Evolutionary conservation across 306 rosid species (phyloP), one percentile per base, ranked within the genome.

Genomic region (Cucumis cinereus): DNA sequence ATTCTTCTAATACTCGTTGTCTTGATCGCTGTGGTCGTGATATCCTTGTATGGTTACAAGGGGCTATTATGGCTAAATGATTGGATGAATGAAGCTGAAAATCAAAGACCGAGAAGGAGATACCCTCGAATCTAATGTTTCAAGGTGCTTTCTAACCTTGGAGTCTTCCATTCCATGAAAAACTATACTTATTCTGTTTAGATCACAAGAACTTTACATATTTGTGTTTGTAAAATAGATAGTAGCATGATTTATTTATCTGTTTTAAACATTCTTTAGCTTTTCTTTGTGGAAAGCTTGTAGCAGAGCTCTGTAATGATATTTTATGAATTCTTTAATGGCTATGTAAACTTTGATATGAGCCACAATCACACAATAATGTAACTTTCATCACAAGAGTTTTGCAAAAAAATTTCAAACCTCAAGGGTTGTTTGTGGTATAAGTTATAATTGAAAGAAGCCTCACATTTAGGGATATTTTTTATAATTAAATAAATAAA

Each of bases 21-120:
- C 74, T 54, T 78, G 68, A 58, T 88, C 85, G 84, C 75, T 17
- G 73, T 91, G 76, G 72, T 87, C 66, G 82, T 79, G 12, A 85
- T 86, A 52, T 43, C 85, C 52, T 77, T 77, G 77, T 88, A 80
- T 75, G 93, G 91, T 16, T 88, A 87, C 86, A 86, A 82, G 78
- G 94, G 92, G 71, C 85, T 93, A 16, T 67, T 89, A 63, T 38
- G 85, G 96, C 96, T 93, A 74, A 58, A 70, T 79, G 97, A 91
- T 80, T 86, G 96, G 98, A 93, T 93, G 98, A 88, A 93, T 63
- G 91, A 91, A 86, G 87, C 84, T 30, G 98, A 93, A 17, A 88
- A 79, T 73, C 87, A 68, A 70, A 90, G 93, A 80, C 88, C 77
- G 24, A 81, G 76, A 49, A 77, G 86, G 78, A 59, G 81, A 82